Evolutionary conservation across 305 asterid species (phyloP).

Genomic region (Fraxinus latifolia): DNA sequence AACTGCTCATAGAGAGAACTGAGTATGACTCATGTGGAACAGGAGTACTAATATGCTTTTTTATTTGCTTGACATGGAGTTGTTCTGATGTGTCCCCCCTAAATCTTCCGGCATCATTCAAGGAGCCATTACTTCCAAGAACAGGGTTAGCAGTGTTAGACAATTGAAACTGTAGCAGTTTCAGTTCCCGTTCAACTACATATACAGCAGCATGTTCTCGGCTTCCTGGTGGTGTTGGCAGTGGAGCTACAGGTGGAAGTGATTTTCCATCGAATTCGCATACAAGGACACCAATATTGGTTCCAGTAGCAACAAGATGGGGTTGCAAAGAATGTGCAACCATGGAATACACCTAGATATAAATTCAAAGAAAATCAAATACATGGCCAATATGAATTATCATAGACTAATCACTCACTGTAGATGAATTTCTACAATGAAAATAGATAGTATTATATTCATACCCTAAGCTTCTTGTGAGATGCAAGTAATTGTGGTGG

Average conservation of each 20-base stretch:
- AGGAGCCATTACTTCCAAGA: constrained; percentile 88
- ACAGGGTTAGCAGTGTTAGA: constrained; percentile 76
- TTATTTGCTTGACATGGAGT: constrained; percentile 78
- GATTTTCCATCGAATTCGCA: constrained; percentile 89
- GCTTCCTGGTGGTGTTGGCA: constrained; percentile 68
- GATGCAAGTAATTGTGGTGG: constrained; percentile 86
- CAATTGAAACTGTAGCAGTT: constrained; percentile 78
- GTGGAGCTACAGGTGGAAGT: constrained; percentile 85
- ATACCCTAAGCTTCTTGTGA: constrained; percentile 91
- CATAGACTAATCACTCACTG: neutral
- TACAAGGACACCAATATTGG: constrained; percentile 83
- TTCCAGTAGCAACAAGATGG: constrained; percentile 93
- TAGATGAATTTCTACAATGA: constrained; percentile 16
- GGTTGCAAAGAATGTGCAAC: constrained; percentile 90
- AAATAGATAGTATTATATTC: constrained; percentile 15
- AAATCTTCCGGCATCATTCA: constrained; percentile 77
- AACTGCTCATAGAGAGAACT: constrained; percentile 80
- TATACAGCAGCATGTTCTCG: constrained; percentile 89
- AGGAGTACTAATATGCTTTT: constrained; percentile 78
- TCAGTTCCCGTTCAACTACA: constrained; percentile 81
- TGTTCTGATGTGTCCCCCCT: constrained; percentile 87
- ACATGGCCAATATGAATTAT: constrained; percentile 5
- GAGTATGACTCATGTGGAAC: constrained; percentile 93
- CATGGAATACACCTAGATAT: constrained; percentile 77
- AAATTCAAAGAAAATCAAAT: constrained; percentile 24